Evolutionary conservation across 345 rosid genomes (phyloP).

Genomic region (Citrus sp.): DNA sequence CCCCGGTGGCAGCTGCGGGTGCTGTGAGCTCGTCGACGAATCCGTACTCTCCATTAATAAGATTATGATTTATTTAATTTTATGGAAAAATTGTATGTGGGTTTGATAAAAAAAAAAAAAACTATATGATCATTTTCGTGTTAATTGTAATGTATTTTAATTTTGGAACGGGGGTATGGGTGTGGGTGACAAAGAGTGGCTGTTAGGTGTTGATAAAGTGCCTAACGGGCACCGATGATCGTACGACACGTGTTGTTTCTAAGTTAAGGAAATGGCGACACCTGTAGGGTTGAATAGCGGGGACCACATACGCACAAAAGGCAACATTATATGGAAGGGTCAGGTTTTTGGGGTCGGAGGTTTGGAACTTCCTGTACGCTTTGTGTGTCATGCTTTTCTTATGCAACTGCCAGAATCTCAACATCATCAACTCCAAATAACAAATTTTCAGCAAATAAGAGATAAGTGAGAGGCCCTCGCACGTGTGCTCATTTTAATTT

Average conservation of each 20-base stretch:
- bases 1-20: constrained; percentile 45
- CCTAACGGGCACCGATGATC: neutral
- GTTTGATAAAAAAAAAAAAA: neutral
- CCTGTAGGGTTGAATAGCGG: constrained; percentile 3
- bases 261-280: neutral
- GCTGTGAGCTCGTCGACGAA: constrained; percentile 29
- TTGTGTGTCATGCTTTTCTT: constrained; percentile 29
- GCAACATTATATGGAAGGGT: constrained; percentile 7
- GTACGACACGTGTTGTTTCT: neutral
- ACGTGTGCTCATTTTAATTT: neutral
- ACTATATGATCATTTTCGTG: neutral
- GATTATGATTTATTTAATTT: neutral
- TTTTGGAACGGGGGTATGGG: neutral
- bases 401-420: constrained; percentile 3
- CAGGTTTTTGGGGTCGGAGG: constrained; percentile 12
- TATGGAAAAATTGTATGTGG: neutral
- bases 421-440: neutral
- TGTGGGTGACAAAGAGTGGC: neutral
- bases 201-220: constrained; percentile 9
- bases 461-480: neutral
- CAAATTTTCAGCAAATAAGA: neutral
- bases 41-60: constrained; percentile 43
- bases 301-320: constrained; percentile 12
- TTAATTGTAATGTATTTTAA: neutral
- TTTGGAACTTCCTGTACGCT: constrained; percentile 14